Evolutionary conservation across 2,329 filamentous ascomycete species (phyloP).

Genomic region (Proliferodiscus dingleyae): DNA sequence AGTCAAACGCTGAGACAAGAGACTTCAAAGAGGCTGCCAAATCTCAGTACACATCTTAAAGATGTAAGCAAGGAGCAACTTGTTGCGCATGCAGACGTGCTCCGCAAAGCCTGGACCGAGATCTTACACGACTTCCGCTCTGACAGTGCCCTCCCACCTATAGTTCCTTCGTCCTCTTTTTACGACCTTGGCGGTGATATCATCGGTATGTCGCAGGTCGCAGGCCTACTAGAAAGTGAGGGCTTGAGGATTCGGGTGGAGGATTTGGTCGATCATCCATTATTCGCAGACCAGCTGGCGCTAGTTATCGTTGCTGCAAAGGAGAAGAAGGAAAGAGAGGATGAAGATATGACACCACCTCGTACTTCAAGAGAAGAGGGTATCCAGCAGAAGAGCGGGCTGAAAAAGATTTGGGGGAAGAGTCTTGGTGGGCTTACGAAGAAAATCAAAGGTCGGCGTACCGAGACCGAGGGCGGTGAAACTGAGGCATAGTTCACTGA

Average conservation of each 20-base stretch:
- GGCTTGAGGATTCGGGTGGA: conserved; percentile 11
- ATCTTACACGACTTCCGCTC: background rate
- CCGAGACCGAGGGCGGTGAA: background rate
- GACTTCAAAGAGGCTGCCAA: background rate
- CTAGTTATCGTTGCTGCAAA: conserved; percentile 1
- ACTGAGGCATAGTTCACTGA: no score
- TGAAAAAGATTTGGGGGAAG: background rate
- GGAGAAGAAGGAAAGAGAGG: conserved; percentile 1
- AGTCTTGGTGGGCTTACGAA: background rate
- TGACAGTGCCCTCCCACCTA: background rate
- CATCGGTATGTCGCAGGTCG: conserved; percentile 10
- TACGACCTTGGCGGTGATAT: conserved; percentile 12
- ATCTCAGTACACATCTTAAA: background rate
- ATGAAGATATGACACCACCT: background rate
- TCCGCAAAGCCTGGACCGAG: background rate
- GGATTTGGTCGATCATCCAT: conserved; percentile 11
- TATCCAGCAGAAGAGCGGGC: background rate
- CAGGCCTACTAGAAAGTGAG: conserved; percentile 2
- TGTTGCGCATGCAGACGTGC: background rate
- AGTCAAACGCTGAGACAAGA: background rate
- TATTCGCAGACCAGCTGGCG: conserved; percentile 11
- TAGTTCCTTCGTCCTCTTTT: conserved; percentile 3
- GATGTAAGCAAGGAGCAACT: conserved; percentile 1
- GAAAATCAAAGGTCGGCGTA: background rate
- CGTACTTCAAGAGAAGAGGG: background rate